A percentile compares a stretch with the other conserved stretches of the same genome.
These are phyloP conservation scores for Volvox africanus DNA, from an alignment of 139 green algal genomes.

Conservation along the genomic window DNA sequence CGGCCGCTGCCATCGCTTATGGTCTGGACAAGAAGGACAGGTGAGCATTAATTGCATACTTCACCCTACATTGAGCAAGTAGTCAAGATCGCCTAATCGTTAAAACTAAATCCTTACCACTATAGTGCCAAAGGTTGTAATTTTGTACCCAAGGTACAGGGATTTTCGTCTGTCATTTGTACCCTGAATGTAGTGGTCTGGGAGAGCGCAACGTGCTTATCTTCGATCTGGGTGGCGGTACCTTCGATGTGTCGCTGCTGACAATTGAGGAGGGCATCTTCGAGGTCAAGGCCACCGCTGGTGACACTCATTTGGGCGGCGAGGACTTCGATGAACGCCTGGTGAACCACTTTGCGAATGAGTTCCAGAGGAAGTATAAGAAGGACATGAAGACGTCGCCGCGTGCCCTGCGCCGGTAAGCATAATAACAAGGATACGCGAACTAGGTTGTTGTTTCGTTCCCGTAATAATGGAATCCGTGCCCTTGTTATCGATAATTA, in stretches of 20 bases:
- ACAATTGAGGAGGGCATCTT: conserved; percentile 99
- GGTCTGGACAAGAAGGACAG: conserved; percentile 86
- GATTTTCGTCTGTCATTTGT: no score
- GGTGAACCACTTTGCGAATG: conserved; percentile 93
- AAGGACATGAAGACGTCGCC: conserved; percentile 91
- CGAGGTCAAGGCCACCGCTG: conserved; percentile 97
- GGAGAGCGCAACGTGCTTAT: conserved; percentile 93
- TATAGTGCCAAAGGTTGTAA: no score
- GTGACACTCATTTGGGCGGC: conserved; percentile 98
- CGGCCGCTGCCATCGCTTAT: conserved; percentile 95
- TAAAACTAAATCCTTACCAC: no score
- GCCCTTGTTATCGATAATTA: no score
- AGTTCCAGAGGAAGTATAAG: conserved; percentile 99
- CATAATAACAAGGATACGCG: no score
- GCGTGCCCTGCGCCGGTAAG: conserved; percentile 65
- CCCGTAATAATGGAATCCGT: no score
- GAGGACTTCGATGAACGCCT: conserved; percentile 99
- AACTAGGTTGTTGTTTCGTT: no score
- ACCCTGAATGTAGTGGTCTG: conserved; percentile 40
- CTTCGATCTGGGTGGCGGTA: conserved; percentile 96
- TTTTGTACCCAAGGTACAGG: no score
- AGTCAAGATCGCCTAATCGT: no score
- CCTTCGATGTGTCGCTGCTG: conserved; percentile 99
- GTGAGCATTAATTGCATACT: no score
- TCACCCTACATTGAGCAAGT: no score